A percentile compares a stretch with the other conserved stretches of the same genome.
phyloP scores from a whole-genome alignment of 1,139 yeast species.

The Hyphopichia pseudoburtonii region DNA sequence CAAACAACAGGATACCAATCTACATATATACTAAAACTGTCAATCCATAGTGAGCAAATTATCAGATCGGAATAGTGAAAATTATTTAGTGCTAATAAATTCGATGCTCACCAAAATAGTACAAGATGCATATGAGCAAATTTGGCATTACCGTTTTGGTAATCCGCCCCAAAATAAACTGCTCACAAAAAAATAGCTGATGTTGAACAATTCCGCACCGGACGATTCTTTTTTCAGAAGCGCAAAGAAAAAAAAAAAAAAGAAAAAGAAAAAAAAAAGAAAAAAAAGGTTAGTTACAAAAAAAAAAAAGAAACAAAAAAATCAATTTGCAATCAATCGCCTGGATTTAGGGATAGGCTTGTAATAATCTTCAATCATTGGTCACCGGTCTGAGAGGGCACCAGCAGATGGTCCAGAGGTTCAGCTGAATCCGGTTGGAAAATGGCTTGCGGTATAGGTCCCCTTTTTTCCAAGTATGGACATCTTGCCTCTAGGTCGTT shows the following conservation, averaged over 20 bases:
- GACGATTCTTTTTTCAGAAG: neutral
- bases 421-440: neutral
- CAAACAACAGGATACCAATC: too few relatives aligned
- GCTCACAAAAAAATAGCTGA: too few relatives aligned
- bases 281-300: neutral
- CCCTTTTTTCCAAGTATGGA: slow-evolving; percentile 16
- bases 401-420: neutral
- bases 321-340: too few relatives aligned
- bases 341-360: too few relatives aligned
- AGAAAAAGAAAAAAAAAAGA: neutral
- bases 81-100: too few relatives aligned
- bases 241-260: neutral
- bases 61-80: too few relatives aligned
- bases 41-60: too few relatives aligned
- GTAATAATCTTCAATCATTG: too few relatives aligned
- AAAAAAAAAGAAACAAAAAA: neutral
- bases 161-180: too few relatives aligned
- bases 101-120: too few relatives aligned
- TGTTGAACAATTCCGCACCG: neutral
- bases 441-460: slow-evolving; percentile 1
- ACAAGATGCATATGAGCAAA: neutral
- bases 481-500: slow-evolving; percentile 21
- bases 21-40: too few relatives aligned
- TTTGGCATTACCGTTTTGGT: neutral
- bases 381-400: neutral